A percentile compares a stretch with the other conserved stretches of the same genome.
These are phyloP conservation scores for Parachlorella kessleri DNA, from an alignment of 139 green algal genomes.

Conservation along the genomic window DNA sequence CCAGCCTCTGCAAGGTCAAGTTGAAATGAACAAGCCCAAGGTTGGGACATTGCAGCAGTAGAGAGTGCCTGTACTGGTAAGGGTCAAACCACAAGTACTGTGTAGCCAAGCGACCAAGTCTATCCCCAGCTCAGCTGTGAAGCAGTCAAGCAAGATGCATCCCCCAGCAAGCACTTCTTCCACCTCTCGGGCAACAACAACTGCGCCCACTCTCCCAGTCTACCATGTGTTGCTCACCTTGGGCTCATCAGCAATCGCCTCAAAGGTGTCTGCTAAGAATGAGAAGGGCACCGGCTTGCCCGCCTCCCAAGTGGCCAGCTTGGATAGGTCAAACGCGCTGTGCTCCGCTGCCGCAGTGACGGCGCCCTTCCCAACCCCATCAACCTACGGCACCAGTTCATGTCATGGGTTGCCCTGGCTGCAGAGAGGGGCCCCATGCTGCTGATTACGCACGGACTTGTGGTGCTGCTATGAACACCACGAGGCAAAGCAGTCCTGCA, in stretches of 20 bases:
- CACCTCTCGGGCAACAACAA: too few relatives aligned
- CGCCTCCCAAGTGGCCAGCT: conserved; percentile 59
- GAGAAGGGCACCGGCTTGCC: conserved; percentile 79
- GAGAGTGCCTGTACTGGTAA: too few relatives aligned
- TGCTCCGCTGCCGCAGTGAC: conserved; percentile 60
- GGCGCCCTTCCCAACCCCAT: conserved; percentile 72
- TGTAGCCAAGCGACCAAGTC: too few relatives aligned
- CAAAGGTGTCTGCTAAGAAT: conserved; percentile 81
- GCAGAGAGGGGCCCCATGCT: too few relatives aligned
- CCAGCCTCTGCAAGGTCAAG: conserved; percentile 58
- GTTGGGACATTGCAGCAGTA: conserved; percentile 16
- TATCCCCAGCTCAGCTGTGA: too few relatives aligned
- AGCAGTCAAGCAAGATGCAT: too few relatives aligned
- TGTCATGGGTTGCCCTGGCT: too few relatives aligned
- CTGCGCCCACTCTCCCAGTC: not conserved
- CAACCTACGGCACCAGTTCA: conserved; percentile 27
- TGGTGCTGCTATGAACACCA: not conserved
- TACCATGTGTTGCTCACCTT: conserved; percentile 19
- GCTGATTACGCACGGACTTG: too few relatives aligned
- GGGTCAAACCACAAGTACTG: too few relatives aligned
- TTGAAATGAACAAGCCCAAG: too few relatives aligned
- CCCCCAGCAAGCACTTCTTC: too few relatives aligned
- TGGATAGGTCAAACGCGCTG: conserved; percentile 42
- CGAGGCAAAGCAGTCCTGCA: not conserved
- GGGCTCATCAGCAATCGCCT: conserved; percentile 53